phyloP scores from a whole-genome alignment of 805 yeast species.

The Hanseniaspora lindneri region DNA sequence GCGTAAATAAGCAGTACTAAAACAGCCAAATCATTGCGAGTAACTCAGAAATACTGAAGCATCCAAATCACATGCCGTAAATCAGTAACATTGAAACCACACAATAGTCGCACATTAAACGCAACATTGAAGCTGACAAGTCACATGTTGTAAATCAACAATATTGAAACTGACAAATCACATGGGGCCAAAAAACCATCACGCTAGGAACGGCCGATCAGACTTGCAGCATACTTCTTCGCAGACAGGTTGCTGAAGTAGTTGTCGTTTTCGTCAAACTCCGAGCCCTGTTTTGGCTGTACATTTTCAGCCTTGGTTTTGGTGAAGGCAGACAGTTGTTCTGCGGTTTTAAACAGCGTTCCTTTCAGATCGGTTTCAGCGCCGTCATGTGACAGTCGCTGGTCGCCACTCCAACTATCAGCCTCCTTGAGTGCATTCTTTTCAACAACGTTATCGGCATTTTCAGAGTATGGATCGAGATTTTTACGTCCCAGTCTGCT shows the following conservation, averaged over 20 bases:
- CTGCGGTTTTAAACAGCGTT: constrained; percentile 4
- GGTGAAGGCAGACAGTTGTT: neutral
- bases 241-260: constrained; percentile 46
- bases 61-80: no score
- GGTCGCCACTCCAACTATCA: constrained; percentile 18
- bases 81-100: no score
- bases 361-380: constrained; percentile 1
- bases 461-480: constrained; percentile 24
- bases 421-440: neutral
- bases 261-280: constrained; percentile 6
- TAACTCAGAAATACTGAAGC: no score
- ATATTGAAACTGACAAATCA: no score
- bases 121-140: no score
- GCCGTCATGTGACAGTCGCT: constrained; percentile 3
- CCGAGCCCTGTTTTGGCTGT: constrained; percentile 1
- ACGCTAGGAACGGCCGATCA: constrained; percentile 52
- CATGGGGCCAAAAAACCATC: neutral
- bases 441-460: neutral
- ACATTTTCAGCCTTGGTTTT: constrained; percentile 26
- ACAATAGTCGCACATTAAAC: no score
- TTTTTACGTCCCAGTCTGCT: constrained; percentile 68
- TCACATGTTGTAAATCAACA: no score
- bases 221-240: constrained; percentile 57
- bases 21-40: no score
- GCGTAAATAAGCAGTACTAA: no score